A percentile compares a stretch with the other conserved stretches of the same genome.
phyloP scores from a whole-genome alignment of 2,329 filamentous ascomycete species.

The Rhynchosporium agropyri region DNA sequence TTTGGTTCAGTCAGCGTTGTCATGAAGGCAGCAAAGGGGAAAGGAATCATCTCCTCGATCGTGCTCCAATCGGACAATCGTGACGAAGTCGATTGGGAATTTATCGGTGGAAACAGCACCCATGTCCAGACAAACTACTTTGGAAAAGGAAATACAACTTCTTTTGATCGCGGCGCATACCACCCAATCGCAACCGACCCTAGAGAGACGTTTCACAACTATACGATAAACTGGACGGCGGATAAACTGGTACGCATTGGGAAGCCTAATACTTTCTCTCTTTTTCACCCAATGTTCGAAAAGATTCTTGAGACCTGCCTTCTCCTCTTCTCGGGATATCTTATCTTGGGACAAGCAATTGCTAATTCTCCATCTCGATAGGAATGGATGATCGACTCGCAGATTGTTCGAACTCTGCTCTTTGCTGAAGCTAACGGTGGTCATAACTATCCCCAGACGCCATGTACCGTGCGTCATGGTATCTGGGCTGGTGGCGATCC shows the following conservation, averaged over 20 bases:
- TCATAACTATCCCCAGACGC: conserved; percentile 73
- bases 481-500: conserved; percentile 68
- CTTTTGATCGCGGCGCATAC: conserved; percentile 68
- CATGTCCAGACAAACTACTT: conserved; percentile 75
- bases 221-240: conserved; percentile 73
- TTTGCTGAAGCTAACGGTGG: conserved; percentile 64
- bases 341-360: no score
- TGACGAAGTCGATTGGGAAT: conserved; percentile 89
- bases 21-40: conserved; percentile 74
- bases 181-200: conserved; percentile 57
- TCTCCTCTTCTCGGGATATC: no score
- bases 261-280: no score
- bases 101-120: conserved; percentile 67
- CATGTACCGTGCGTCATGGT: conserved; percentile 69
- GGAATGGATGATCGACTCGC: conserved; percentile 71
- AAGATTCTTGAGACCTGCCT: no score
- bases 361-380: no score
- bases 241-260: conserved; percentile 50
- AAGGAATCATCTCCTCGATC: conserved; percentile 78
- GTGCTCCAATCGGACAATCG: conserved; percentile 83
- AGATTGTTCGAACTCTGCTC: conserved; percentile 63
- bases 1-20: conserved; percentile 78
- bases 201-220: conserved; percentile 65
- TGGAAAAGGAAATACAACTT: conserved; percentile 73
- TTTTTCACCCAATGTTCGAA: no score